Percentiles rank a stretch among this genome's conserved stretches.
Conservation (phyloP, 345 rosid species). For the Rhizophora apiculata region DNA sequence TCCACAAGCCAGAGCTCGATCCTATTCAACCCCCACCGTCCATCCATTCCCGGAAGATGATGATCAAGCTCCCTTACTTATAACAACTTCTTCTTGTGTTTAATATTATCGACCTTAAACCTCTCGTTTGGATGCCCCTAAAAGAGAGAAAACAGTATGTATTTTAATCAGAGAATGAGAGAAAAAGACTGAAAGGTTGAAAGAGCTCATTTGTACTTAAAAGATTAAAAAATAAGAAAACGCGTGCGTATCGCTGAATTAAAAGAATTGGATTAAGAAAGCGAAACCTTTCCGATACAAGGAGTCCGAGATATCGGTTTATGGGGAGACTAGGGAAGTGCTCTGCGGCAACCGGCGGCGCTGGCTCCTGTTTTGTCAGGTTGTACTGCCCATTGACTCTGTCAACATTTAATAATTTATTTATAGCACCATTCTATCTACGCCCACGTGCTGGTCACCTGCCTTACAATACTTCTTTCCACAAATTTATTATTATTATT, state of each 20-base stretch:
- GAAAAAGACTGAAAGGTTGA: no score
- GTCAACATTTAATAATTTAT: not conserved
- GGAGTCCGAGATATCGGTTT: not conserved
- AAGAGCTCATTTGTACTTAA: not conserved
- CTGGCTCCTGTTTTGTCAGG: constrained; percentile 15
- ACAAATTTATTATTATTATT: not conserved
- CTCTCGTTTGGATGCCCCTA: no score
- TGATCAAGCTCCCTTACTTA: not conserved
- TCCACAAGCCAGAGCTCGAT: constrained; percentile 9
- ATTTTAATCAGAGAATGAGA: no score
- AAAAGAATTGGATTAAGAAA: not conserved
- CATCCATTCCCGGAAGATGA: constrained; percentile 8
- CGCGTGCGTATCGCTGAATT: constrained; percentile 21
- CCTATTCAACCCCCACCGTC: constrained; percentile 5
- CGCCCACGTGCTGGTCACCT: constrained; percentile 28
- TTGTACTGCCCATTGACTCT: constrained; percentile 9
- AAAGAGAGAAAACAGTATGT: no score
- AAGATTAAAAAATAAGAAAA: constrained; percentile 25
- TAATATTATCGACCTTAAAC: no score
- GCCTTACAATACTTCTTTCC: not conserved
- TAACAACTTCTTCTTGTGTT: constrained; percentile 3
- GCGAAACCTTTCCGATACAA: constrained; percentile 6
- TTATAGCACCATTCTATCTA: constrained; percentile 29
- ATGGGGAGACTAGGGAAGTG: not conserved
- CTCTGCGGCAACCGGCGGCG: not conserved